These are phyloP conservation scores for Linnemannia zychae DNA, from an alignment of 192 early-diverging fungal genomes.

Conservation along the genomic window DNA sequence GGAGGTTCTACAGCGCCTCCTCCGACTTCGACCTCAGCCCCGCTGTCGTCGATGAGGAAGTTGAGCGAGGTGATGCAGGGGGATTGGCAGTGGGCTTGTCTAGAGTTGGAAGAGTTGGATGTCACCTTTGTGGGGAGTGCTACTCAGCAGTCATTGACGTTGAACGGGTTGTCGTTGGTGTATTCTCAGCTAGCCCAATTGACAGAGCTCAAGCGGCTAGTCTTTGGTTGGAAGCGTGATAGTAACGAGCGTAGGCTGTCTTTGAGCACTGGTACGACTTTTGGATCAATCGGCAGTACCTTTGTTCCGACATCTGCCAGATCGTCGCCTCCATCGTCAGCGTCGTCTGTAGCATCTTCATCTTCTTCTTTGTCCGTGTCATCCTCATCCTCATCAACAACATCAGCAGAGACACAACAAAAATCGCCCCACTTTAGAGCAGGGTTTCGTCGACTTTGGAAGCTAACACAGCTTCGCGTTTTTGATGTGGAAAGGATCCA, in stretches of 20 bases:
- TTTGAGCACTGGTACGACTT: neutral
- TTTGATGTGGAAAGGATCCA: conserved; percentile 1
- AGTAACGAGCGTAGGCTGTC: neutral
- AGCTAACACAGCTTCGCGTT: neutral
- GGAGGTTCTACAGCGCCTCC: neutral
- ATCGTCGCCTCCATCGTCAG: neutral
- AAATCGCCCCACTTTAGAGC: neutral
- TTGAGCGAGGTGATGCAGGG: neutral
- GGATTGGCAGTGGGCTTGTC: neutral
- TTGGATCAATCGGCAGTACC: neutral
- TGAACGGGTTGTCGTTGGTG: neutral
- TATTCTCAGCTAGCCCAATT: neutral
- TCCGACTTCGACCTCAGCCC: neutral
- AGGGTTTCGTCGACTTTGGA: neutral
- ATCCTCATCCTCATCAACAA: neutral
- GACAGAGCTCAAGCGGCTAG: neutral
- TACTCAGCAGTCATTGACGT: neutral
- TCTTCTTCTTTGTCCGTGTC: neutral
- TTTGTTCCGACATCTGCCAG: neutral
- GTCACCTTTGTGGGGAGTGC: neutral
- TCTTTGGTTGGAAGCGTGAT: neutral
- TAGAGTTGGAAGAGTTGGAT: neutral
- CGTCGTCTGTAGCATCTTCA: neutral
- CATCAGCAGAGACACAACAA: neutral
- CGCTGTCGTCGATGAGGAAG: neutral